phyloP scores from a whole-genome alignment of 768 basidiomycete genomes.

The Tubosaeta sp. region DNA sequence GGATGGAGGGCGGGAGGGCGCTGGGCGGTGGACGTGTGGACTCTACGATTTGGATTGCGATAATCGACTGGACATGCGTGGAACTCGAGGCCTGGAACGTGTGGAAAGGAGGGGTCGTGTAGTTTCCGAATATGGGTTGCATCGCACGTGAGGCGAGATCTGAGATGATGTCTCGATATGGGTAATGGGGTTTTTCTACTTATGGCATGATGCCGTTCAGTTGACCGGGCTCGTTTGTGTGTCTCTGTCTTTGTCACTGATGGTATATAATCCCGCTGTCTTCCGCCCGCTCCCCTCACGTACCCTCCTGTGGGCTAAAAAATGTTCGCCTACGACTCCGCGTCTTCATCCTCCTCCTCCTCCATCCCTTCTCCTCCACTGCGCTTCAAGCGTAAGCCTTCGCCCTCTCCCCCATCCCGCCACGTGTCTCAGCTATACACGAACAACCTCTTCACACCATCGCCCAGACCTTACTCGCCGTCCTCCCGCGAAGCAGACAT shows the following conservation, averaged over 20 bases:
- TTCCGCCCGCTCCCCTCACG: conserved; percentile 9
- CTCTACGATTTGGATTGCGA: conserved; percentile 24
- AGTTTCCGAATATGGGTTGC: conserved; percentile 7
- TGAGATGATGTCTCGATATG: conserved; percentile 25
- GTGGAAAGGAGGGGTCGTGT: conserved; percentile 10
- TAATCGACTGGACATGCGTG: conserved; percentile 28
- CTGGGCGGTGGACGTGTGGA: conserved; percentile 1
- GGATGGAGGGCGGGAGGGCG: neutral
- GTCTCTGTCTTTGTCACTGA: conserved; percentile 26
- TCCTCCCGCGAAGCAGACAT: conserved; percentile 47
- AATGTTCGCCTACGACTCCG: conserved; percentile 18
- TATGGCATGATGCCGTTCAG: conserved; percentile 23
- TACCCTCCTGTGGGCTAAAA: neutral
- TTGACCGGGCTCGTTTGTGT: conserved; percentile 27
- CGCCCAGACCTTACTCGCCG: conserved; percentile 31
- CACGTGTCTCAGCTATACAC: conserved; percentile 6
- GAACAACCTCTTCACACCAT: conserved; percentile 1
- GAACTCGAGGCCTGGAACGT: conserved; percentile 32
- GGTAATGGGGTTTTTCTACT: conserved; percentile 13
- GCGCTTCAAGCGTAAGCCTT: conserved; percentile 21
- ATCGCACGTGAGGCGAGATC: conserved; percentile 28
- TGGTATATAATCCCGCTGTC: conserved; percentile 30
- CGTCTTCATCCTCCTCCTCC: conserved; percentile 17
- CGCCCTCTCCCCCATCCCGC: conserved; percentile 29
- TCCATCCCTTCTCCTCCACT: conserved; percentile 20